Percentiles rank a stretch among this genome's conserved stretches.
phyloP scores from a whole-genome alignment of 495 filamentous ascomycete genomes.

The Neurospora terricola region DNA sequence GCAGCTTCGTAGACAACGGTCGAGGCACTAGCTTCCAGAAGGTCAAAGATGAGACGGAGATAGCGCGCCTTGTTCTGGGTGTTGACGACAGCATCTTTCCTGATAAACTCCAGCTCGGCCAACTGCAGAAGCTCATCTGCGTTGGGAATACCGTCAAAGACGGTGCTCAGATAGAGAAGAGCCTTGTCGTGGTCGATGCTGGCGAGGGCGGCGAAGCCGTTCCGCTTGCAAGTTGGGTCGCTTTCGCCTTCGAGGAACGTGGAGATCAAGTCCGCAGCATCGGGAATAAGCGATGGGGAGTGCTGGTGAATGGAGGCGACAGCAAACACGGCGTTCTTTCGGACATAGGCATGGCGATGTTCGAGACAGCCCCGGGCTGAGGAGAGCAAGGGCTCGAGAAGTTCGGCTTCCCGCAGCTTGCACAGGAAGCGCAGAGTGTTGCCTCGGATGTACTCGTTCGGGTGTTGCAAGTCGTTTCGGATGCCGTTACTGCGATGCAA shows the following conservation, averaged over 20 bases:
- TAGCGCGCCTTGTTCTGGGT: constrained; percentile 91
- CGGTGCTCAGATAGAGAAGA: constrained; percentile 76
- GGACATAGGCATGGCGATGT: constrained; percentile 92
- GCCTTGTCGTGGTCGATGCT: constrained; percentile 91
- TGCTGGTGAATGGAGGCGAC: constrained; percentile 88
- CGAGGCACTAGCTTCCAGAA: constrained; percentile 83
- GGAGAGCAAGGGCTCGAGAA: constrained; percentile 90
- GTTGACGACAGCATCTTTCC: constrained; percentile 95
- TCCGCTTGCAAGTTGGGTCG: constrained; percentile 94
- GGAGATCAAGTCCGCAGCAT: constrained; percentile 86
- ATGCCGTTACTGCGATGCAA: constrained; percentile 72
- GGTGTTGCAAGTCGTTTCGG: constrained; percentile 89
- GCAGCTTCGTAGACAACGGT: constrained; percentile 98
- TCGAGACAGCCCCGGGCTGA: constrained; percentile 86
- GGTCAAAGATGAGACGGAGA: constrained; percentile 88
- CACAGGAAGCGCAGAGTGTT: constrained; percentile 94
- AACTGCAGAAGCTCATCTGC: constrained; percentile 90
- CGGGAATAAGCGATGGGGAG: constrained; percentile 85
- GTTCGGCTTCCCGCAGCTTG: constrained; percentile 92
- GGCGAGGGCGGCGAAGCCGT: constrained; percentile 87
- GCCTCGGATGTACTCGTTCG: constrained; percentile 96
- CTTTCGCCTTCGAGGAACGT: constrained; percentile 86
- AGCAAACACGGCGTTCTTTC: constrained; percentile 95
- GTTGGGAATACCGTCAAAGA: constrained; percentile 89
- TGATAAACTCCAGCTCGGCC: constrained; percentile 90